These are phyloP conservation scores for Arthrobotrys musiformis DNA, from an alignment of 2,329 filamentous ascomycete species.

Conservation along the genomic window DNA sequence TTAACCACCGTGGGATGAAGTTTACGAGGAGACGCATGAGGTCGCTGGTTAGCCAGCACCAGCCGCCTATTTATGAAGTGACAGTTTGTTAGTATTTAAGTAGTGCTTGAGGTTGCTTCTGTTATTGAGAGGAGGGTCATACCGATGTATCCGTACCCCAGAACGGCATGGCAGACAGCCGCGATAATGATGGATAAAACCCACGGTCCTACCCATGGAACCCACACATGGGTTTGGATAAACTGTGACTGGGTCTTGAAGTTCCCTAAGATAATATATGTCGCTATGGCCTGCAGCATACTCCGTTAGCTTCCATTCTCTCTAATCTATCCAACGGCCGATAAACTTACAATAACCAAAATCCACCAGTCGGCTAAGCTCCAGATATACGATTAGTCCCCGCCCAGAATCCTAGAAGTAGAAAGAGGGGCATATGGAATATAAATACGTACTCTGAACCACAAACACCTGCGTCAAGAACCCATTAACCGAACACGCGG, in stretches of 20 bases:
- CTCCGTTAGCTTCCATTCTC: background rate
- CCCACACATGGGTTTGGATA: constrained; percentile 62
- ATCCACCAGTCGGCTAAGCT: constrained; percentile 64
- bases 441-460: constrained; percentile 62
- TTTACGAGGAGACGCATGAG: constrained; percentile 63
- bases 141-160: constrained; percentile 62
- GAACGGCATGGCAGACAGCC: constrained; percentile 59
- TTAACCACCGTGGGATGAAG: constrained; percentile 64
- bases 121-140: constrained; percentile 54
- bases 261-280: constrained; percentile 63
- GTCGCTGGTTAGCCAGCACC: constrained; percentile 65
- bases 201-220: constrained; percentile 63
- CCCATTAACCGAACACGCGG: constrained; percentile 64
- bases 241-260: constrained; percentile 62
- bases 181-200: constrained; percentile 62
- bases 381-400: background rate
- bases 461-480: constrained; percentile 65
- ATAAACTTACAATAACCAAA: constrained; percentile 61
- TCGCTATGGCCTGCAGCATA: constrained; percentile 60
- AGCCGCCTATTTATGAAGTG: constrained; percentile 24
- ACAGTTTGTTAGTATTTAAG: background rate
- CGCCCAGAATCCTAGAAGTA: background rate
- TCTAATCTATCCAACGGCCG: background rate
- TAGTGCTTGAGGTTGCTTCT: background rate
- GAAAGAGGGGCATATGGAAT: background rate